Evolutionary conservation across 2,329 filamentous ascomycete species (phyloP), one percentile per base, ranked within the genome.

Genomic region (Colletotrichum scovillei): DNA sequence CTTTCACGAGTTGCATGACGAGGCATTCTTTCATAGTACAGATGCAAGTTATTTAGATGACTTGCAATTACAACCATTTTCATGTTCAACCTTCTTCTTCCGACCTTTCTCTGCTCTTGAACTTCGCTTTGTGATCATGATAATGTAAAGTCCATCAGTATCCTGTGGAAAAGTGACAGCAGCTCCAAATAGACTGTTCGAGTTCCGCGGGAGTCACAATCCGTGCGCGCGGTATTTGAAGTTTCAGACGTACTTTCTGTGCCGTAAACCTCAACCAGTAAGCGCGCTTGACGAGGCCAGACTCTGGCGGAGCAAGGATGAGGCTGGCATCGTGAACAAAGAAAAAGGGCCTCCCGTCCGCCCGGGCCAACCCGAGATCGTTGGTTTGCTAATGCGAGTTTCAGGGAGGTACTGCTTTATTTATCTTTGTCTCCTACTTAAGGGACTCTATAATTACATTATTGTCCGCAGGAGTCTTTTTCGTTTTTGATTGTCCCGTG

Each of bases 1-100:
- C n/a, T 24, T 63, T 72, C 22, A 72, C 42, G 69, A 69, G 19
- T 35, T 69, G 14, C 32, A 72, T 53, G 66, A 69, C n/a, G 56
- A 42, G 59, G 55, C 28, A 16, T 42, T 60, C n/a, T 32, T 57
- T 32, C 28, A 5, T 56, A 56, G 38, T 42, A 26, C 26, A n/a
- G 5, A 19, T 62, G 67, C 63, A 73, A 35, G 69, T 60, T 24
- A 19, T 68, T 32, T 52, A 57, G 32, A n/a, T 35, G 49, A 35
- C 71, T 73, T 72, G 71, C 72, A 72, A 73, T 72, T 11, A 72
- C 19, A 71, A 62, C n/a, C 38, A 32, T 56, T 60, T 52, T 5
- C 16, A 49, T 16, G 26, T 62, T 65, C 19, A 49, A 30, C 7
- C n/a, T 5, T 5, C 9, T 3, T 5, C n/a, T 16, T 12, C 11